Evolutionary conservation across 1,139 yeast species (phyloP).

Genomic region (Nakaseomyces bracarensis): DNA sequence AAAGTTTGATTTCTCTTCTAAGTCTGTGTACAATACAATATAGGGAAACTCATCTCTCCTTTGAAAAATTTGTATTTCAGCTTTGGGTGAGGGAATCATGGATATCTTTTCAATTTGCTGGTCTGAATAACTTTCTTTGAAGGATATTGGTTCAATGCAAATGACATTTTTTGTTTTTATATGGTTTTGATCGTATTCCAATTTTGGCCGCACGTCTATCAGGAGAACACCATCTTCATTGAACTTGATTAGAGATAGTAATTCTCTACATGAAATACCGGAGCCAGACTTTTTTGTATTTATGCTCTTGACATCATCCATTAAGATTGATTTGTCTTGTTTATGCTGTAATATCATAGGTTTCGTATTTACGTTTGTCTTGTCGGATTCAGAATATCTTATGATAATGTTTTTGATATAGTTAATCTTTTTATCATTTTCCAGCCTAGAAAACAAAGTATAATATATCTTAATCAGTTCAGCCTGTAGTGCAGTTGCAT

Average conservation of each 20-base stretch:
- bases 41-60: slow-evolving; percentile 48
- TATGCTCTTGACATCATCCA: not conserved
- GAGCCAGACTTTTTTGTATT: slow-evolving; percentile 11
- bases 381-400: slow-evolving; percentile 13
- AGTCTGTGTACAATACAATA: slow-evolving; percentile 55
- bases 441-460: slow-evolving; percentile 19
- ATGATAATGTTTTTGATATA: slow-evolving; percentile 17
- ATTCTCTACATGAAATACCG: slow-evolving; percentile 14
- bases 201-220: slow-evolving; percentile 56
- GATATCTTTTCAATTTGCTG: slow-evolving; percentile 51
- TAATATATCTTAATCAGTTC: slow-evolving; percentile 22
- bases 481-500: slow-evolving; percentile 1
- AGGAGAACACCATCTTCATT: slow-evolving; percentile 35
- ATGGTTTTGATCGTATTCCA: slow-evolving; percentile 51
- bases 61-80: slow-evolving; percentile 44
- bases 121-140: slow-evolving; percentile 42
- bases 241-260: slow-evolving; percentile 13
- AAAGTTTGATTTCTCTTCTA: slow-evolving; percentile 9
- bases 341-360: not conserved
- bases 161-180: slow-evolving; percentile 47
- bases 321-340: not conserved
- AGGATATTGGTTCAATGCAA: slow-evolving; percentile 60
- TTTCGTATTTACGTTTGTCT: not conserved
- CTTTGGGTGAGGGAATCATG: slow-evolving; percentile 42
- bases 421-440: slow-evolving; percentile 16